These are phyloP conservation scores for Deinandra increscens DNA, from an alignment of 129 eudicot species.

Conservation along the genomic window DNA sequence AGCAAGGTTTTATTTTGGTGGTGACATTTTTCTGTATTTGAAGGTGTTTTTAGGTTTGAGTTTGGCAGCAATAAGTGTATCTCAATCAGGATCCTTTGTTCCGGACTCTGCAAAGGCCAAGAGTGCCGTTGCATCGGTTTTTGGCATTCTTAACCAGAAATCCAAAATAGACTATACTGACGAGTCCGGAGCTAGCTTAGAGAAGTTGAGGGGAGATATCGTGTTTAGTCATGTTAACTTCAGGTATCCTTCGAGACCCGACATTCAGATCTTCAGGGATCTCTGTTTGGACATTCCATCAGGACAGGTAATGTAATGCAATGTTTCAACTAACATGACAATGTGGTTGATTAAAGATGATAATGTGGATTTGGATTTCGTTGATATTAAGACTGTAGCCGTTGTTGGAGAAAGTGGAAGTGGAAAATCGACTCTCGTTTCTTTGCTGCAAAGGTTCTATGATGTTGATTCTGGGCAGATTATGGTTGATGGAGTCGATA, in stretches of 20 bases:
- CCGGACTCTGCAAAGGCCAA: slow-evolving; percentile 35
- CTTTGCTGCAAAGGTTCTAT: slow-evolving; percentile 28
- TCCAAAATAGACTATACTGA: slow-evolving; percentile 30
- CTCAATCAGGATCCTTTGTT: slow-evolving; percentile 36
- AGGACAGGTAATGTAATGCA: slow-evolving; percentile 22
- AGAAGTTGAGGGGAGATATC: slow-evolving; percentile 33
- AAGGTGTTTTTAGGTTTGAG: slow-evolving; percentile 43
- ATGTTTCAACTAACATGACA: too few species aligned
- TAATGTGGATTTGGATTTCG: not conserved
- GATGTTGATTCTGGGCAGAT: slow-evolving; percentile 25
- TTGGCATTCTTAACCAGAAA: slow-evolving; percentile 32
- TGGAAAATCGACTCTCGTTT: slow-evolving; percentile 29
- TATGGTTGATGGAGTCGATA: slow-evolving; percentile 18
- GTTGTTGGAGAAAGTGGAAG: slow-evolving; percentile 26
- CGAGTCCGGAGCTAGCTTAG: slow-evolving; percentile 27
- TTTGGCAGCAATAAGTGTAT: slow-evolving; percentile 32
- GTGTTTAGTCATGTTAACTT: slow-evolving; percentile 31
- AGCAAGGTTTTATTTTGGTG: too few species aligned
- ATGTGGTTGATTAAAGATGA: too few species aligned
- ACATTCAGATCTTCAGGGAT: slow-evolving; percentile 31
- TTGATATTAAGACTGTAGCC: slow-evolving; percentile 24
- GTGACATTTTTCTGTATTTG: not conserved
- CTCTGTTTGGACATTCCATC: slow-evolving; percentile 27
- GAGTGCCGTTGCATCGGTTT: slow-evolving; percentile 25
- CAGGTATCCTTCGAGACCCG: slow-evolving; percentile 34